Evolutionary conservation across 1,284 basidiomycete species (phyloP).

Genomic region (Fomitiporia mediterranea): DNA sequence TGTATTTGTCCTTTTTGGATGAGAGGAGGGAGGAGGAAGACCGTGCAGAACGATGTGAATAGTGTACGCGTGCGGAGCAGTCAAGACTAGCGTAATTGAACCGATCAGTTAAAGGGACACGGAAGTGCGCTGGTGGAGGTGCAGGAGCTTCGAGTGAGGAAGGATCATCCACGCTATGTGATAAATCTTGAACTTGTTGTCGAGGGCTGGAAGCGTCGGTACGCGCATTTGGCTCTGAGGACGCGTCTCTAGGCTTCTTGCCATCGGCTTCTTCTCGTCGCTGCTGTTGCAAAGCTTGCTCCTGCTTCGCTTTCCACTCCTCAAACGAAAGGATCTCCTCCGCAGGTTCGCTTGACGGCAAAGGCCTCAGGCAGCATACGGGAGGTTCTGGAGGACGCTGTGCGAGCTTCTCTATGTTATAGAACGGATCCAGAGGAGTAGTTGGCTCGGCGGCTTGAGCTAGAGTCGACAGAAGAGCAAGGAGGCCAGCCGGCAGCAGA

Average conservation of each 20-base stretch:
- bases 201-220: neutral
- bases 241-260: neutral
- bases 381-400: slow-evolving; percentile 49
- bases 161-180: slow-evolving; percentile 21
- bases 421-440: slow-evolving; percentile 57
- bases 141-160: slow-evolving; percentile 19
- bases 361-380: slow-evolving; percentile 61
- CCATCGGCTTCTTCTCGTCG: slow-evolving; percentile 23
- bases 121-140: slow-evolving; percentile 52
- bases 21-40: slow-evolving; percentile 83
- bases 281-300: slow-evolving; percentile 19
- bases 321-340: slow-evolving; percentile 77
- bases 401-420: slow-evolving; percentile 43
- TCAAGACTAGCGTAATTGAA: slow-evolving; percentile 64
- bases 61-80: slow-evolving; percentile 55
- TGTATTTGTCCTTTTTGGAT: slow-evolving; percentile 91
- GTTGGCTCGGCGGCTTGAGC: slow-evolving; percentile 28
- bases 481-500: slow-evolving; percentile 17
- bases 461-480: slow-evolving; percentile 12
- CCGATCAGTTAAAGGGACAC: slow-evolving; percentile 56
- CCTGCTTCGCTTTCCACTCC: slow-evolving; percentile 78
- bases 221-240: neutral
- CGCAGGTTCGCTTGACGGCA: slow-evolving; percentile 42
- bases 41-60: slow-evolving; percentile 63
- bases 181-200: slow-evolving; percentile 18